A percentile compares a stretch with the other conserved stretches of the same genome.
These are phyloP conservation scores for Candida albicans DNA, from an alignment of 1,139 yeast genomes.

Conservation along the genomic window DNA sequence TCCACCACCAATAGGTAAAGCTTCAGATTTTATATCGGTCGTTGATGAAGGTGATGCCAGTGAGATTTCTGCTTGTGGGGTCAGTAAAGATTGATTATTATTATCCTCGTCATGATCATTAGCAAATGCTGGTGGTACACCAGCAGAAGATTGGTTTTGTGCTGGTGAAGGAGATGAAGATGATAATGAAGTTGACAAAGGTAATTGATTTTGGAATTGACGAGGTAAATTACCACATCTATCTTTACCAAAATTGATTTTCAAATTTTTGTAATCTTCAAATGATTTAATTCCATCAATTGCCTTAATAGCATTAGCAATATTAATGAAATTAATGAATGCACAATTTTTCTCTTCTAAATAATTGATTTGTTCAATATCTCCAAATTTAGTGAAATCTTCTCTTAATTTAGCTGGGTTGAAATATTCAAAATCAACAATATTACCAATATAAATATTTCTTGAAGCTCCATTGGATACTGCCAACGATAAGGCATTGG, in stretches of 20 bases:
- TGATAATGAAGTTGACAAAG: too few relatives aligned
- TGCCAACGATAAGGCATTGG: constrained; percentile 77
- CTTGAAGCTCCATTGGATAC: constrained; percentile 95
- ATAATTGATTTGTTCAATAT: constrained; percentile 76
- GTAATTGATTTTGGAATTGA: constrained; percentile 37
- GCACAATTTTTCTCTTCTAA: constrained; percentile 80
- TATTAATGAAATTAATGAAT: constrained; percentile 75
- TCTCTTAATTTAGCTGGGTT: constrained; percentile 55
- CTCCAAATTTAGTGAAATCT: constrained; percentile 75
- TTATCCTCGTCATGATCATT: too few relatives aligned
- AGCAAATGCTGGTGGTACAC: too few relatives aligned
- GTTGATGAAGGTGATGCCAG: too few relatives aligned
- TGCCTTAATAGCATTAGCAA: constrained; percentile 81
- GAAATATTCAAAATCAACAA: constrained; percentile 49
- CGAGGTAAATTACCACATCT: constrained; percentile 86
- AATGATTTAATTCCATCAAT: constrained; percentile 59
- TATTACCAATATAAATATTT: constrained; percentile 83
- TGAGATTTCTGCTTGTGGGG: too few relatives aligned
- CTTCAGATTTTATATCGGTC: background rate
- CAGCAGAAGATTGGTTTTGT: too few relatives aligned
- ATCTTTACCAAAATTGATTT: constrained; percentile 85
- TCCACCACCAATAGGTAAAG: constrained; percentile 10
- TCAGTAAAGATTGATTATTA: too few relatives aligned
- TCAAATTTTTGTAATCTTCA: constrained; percentile 57
- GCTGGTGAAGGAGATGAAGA: too few relatives aligned